Base-by-base conservation (phyloP, 164 flowering plant species). In the Chimonanthus praecox region DNA sequence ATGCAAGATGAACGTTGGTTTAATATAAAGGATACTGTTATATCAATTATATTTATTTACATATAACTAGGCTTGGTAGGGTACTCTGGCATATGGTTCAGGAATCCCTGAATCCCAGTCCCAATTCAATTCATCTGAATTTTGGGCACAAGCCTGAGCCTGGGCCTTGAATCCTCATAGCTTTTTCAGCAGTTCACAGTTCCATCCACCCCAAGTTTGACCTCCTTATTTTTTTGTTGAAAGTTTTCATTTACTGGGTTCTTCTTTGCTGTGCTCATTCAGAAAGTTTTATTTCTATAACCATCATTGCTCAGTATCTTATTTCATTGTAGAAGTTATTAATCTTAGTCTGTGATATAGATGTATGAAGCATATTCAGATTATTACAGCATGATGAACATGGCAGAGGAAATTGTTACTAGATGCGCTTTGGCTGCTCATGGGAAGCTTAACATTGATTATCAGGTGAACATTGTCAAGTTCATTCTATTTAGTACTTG, bases 361-460 rank as follows among this genome's bases (percentile, higher is more conserved):
- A 88, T 93, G 88, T 95, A 95, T 79, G 99, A 95, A 88, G 99
- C 99, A 69, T 95, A 91, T 88, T 87, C 99, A 68, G 98, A 95
- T 78, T 95, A 95, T 74, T 82, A 89, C 78, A 90, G 91, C 81
- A 95, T 95, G 99, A 95, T 95, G 98, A 80, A 85, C 81, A 84
- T 95, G 90, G 85, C 96, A 6, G 99, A 95, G 82, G 94, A 90
- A 78, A 91, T 93, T 76, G 81, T 95, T 72, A 87, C 90, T 74
- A 85, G 75, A 73, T 92, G 97, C 83, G 91, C 99, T 70, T 85
- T 91, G 83, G 96, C 92, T 69, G 90, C 91, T 76, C 87, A 87
- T 76, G 96, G 91, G 71, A 88, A 86, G 83, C 99, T 95, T 77
- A 83, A 84, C 10, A 78, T 95, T 80, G 89, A 90, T 70, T 95